Evolutionary conservation across 1,284 basidiomycete genomes (phyloP), one percentile per base, ranked within the genome.

Genomic region (Austropuccinia psidii): DNA sequence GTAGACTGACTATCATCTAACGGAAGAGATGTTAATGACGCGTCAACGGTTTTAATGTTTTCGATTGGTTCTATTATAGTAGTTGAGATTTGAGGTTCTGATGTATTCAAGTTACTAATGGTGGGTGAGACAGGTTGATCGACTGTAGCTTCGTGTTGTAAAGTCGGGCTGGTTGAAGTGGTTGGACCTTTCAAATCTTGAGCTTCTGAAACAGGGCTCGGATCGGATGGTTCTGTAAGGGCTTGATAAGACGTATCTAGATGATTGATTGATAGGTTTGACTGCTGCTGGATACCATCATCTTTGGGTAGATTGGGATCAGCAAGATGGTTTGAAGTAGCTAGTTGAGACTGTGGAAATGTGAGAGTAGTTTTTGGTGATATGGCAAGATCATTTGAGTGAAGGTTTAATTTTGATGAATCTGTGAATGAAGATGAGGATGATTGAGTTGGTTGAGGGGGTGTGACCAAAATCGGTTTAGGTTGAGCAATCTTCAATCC

Each of bases 401-500:
- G n/a, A 27, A 21, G 4, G 55, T 37, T 58, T 60, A 41, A 19
- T 60, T 47, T 7, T 31, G 21, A n/a, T 47, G 29, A 33, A 29
- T 13, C 27, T 62, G 57, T n/a, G 68, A 58, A 5, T 31, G 15
- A 9, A 19, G 61, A 37, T 39, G 24, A 31, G 47, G 31, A 29
- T 57, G 41, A 72, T 39, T 61, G 57, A 37, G 39, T 33, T n/a
- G 69, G 24, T 50, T 61, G 61, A 4, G 17, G 49, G 19, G 47
- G 45, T 11, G 29, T 61, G 27, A 50, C 35, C 31, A 72, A 41
- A 19, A 72, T 72, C 24, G 69, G 69, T 24, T 72, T 54, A 17
- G 58, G 41, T 49, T 72, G 57, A 37, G 69, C 41, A 37, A 72
- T 72, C 49, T 72, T 72, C 15, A 72, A 39, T 24, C 69, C 69